Evolutionary conservation across 768 basidiomycete genomes (phyloP), one percentile per base, ranked within the genome.

Genomic region (Pleurotus djamor): DNA sequence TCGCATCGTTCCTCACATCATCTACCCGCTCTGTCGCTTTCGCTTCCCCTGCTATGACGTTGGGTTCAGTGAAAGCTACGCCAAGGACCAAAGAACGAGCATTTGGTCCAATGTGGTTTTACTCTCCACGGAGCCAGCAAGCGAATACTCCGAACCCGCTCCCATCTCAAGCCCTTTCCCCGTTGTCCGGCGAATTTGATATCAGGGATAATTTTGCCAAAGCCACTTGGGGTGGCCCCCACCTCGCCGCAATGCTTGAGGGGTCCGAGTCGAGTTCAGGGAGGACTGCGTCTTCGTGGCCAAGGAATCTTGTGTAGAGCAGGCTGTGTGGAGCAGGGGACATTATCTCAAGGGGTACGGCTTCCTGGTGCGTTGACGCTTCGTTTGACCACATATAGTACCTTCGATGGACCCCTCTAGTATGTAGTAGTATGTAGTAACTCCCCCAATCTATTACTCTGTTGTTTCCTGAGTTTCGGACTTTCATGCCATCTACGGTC

Each of bases 41-140:
- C 54, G 54, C 54, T 17, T 56, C 41, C n/a, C 54, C 54, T 32
- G 41, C 54, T 21, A 56, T 28, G 6, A 56, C 38, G n/a, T 44
- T 43, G 5, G 10, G 17, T 8, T 56, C 54, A 10, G 5, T 56
- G 3, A 44, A 16, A 13, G 12, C 3, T n/a, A 43, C 37, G 9
- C 51, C 51, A 4, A 36, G 44, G 54, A 56, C 41, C 2, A 41
- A 44, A 33, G 41, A 38, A 44, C 12, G 16, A 16, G 35, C 6
- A 33, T 56, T 56, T 21, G 41, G 37, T 12, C 41, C 54, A 5
- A 14, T 12, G 2, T 32, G 41, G 54, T 44, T 43, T 32, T 56
- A 56, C 28, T 56, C 54, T 9, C 54, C 54, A 43, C 37, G 41
- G 17, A 28, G 8, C 13, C 28, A 32, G 34, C 9, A 33, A 16